A percentile compares a stretch with the other conserved stretches of the same genome.
phyloP scores from a whole-genome alignment of 148 eudicot genomes.

The Rhododendron ferrugineum region DNA sequence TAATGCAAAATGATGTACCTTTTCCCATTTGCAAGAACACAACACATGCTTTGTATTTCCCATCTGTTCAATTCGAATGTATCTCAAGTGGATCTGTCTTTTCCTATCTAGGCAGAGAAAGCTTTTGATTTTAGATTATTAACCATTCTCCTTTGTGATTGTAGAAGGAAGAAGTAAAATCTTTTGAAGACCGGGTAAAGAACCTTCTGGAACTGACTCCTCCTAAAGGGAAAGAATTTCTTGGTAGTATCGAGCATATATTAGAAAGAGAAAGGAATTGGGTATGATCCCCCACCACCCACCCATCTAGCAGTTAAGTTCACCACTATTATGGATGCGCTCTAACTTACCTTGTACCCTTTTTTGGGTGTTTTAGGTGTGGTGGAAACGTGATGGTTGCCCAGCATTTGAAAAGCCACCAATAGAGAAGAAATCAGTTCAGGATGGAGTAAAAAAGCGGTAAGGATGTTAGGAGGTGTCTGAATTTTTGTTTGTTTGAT shows the following conservation, averaged over 20 bases:
- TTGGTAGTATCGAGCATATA: constrained; percentile 77
- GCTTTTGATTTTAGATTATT: background rate
- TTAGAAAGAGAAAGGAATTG: constrained; percentile 92
- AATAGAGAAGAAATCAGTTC: constrained; percentile 56
- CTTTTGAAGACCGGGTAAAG: constrained; percentile 84
- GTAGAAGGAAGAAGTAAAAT: constrained; percentile 84
- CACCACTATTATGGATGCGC: background rate
- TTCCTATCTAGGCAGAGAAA: background rate
- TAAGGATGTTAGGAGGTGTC: constrained; percentile 16
- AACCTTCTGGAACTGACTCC: constrained; percentile 86
- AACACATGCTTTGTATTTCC: background rate
- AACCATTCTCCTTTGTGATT: constrained; percentile 14
- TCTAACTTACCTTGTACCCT: constrained; percentile 1
- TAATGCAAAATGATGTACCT: background rate
- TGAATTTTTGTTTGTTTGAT: background rate
- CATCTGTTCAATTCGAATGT: background rate
- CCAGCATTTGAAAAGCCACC: constrained; percentile 85
- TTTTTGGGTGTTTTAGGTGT: constrained; percentile 47
- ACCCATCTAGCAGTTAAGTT: background rate
- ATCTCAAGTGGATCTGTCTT: background rate
- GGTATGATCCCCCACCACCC: constrained; percentile 39
- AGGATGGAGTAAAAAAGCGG: constrained; percentile 81
- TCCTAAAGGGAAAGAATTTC: constrained; percentile 88
- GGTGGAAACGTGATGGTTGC: constrained; percentile 99
- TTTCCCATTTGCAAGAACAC: background rate